phyloP scores from a whole-genome alignment of 345 rosid species.

The Eucalyptus grandis region DNA sequence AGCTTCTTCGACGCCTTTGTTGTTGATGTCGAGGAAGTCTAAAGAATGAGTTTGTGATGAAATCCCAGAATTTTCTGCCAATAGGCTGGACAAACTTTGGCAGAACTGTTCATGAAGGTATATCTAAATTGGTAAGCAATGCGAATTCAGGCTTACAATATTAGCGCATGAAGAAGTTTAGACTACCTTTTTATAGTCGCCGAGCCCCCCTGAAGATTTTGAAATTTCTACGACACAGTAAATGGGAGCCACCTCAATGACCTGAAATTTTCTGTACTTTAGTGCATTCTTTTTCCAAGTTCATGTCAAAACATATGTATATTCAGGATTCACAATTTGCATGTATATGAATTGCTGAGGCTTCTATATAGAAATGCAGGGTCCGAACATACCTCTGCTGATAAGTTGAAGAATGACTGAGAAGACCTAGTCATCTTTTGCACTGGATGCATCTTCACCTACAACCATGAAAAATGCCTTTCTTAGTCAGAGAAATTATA shows the following conservation, averaged over 20 bases:
- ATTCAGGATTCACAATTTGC: not conserved
- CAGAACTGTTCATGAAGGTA: conserved; percentile 45
- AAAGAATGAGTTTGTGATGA: conserved; percentile 6
- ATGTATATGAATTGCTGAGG: not conserved
- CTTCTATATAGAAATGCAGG: not conserved
- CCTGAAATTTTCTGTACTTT: conserved; percentile 17
- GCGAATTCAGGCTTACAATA: not conserved
- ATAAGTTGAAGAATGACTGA: conserved; percentile 53
- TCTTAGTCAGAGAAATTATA: not conserved
- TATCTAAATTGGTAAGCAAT: not conserved
- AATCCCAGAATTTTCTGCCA: conserved; percentile 25
- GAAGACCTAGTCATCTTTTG: conserved; percentile 40
- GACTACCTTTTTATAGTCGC: conserved; percentile 52
- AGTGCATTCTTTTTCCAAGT: not conserved
- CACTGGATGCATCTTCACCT: conserved; percentile 67
- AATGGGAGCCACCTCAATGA: conserved; percentile 72
- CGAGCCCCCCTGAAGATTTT: conserved; percentile 62
- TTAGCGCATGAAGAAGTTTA: not conserved
- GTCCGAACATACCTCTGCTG: conserved; percentile 45
- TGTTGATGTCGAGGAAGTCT: not conserved
- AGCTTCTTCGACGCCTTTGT: not conserved
- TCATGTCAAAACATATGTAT: not conserved
- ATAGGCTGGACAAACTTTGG: conserved; percentile 57
- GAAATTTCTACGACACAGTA: conserved; percentile 84
- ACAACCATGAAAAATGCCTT: not conserved